Base-by-base conservation (phyloP, 73 alveolate genomes). In the Symbiodinium natans region DNA sequence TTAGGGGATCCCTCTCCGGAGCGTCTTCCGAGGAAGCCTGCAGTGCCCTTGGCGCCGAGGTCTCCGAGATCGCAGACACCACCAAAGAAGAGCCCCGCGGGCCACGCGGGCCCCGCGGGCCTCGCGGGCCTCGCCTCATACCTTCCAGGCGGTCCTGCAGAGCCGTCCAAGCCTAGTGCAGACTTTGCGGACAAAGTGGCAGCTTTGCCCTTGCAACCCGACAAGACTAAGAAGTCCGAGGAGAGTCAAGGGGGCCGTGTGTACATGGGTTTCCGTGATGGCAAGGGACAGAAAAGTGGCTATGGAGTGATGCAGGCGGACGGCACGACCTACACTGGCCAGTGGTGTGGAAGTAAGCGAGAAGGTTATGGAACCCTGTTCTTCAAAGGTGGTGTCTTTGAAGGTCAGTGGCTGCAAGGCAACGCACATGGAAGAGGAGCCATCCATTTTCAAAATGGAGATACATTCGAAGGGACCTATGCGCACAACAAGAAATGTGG, bases 401-500 rank as follows among this genome's bases (percentile, higher is more conserved):
- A 92, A 73, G 98, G 98, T n/a, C 98, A 92, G 41, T 92, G 98
- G 98, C 31, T 46, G 38, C 59, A 41, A 33, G 98, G 98, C 98
- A 92, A 46, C 39, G 98, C 98, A 11, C 87, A 92, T 73, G 98
- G 98, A 56, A 92, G 73, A 41, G 98, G 98, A 1, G 84, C 59
- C 19, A 82, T 92, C 29, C 89, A 92, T 31, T 92, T 75, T 74
- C 48, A 92, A 43, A 82, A 52, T 19, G 93, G 92, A 11, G 92
- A 83, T 34, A 41, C 36, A 31, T 82, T 41, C 27, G 92, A 82
- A 29, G 92, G 92, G 25, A 83, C 19, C 8, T 98, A 99, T 98
- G 83, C 89, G 46, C 29, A 77, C 75, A 99, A 99, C 93, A 99
- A 99, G 99, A 99, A 99, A 90, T 82, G 98, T 89, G 99, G 99